phyloP scores from a whole-genome alignment of 2,329 filamentous ascomycete species.

The Plenodomus biglobosus region DNA sequence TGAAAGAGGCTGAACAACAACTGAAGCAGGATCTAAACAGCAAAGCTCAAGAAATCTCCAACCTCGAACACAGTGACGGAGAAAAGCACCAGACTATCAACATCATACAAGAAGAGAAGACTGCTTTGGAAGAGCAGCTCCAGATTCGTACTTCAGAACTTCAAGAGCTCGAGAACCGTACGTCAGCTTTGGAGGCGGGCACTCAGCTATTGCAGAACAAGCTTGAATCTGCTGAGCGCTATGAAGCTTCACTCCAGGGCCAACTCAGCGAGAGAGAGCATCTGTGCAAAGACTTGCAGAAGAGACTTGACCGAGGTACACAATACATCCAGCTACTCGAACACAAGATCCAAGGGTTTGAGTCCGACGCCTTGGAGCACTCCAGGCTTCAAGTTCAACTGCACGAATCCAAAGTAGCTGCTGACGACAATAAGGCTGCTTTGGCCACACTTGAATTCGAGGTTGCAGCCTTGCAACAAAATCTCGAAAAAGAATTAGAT shows the following conservation, averaged over 20 bases:
- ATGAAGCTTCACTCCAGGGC: constrained; percentile 25
- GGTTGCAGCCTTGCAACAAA: constrained; percentile 18
- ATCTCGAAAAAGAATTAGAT: constrained; percentile 15
- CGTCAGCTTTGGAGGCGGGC: constrained; percentile 24
- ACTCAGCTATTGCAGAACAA: constrained; percentile 18
- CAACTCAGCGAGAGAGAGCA: constrained; percentile 27
- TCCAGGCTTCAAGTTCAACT: constrained; percentile 29
- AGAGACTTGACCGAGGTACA: constrained; percentile 24
- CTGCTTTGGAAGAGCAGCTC: constrained; percentile 22
- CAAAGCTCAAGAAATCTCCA: constrained; percentile 31
- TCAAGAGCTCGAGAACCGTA: constrained; percentile 26
- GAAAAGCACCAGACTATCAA: constrained; percentile 24
- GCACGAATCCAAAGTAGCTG: constrained; percentile 21
- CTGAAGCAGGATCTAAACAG: constrained; percentile 27
- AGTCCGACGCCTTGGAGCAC: constrained; percentile 27
- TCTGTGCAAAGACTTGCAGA: constrained; percentile 13
- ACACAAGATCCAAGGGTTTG: constrained; percentile 25
- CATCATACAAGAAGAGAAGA: constrained; percentile 28
- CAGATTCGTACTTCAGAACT: constrained; percentile 16
- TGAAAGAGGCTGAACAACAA: constrained; percentile 19
- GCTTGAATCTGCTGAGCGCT: constrained; percentile 22
- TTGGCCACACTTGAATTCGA: constrained; percentile 20
- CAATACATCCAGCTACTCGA: constrained; percentile 26
- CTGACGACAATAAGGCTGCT: constrained; percentile 25
- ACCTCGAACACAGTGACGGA: constrained; percentile 21